Evolutionary conservation across 73 alveolate species (phyloP).

Genomic region (Stentor coeruleus): DNA sequence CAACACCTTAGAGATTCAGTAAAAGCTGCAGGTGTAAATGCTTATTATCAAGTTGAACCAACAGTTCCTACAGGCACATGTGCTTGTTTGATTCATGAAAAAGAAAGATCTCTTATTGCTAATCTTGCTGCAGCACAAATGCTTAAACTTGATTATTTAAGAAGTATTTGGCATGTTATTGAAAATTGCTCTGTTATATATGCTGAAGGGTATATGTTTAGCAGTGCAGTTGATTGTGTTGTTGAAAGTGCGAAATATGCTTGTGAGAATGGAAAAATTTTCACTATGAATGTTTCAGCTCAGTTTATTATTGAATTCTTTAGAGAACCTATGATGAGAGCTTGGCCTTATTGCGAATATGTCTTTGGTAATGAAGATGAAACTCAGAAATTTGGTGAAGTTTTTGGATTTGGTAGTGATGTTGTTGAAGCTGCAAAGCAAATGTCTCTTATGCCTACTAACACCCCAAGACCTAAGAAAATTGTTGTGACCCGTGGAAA

Average conservation of each 20-base stretch:
- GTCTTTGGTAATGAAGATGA: conserved; percentile 85
- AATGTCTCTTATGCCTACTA: conserved; percentile 41
- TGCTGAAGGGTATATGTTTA: conserved; percentile 54
- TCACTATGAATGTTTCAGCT: conserved; percentile 58
- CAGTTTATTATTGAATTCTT: conserved; percentile 54
- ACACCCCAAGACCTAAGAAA: conserved; percentile 45
- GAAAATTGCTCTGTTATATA: conserved; percentile 47
- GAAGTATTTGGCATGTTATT: conserved; percentile 32
- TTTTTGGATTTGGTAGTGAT: conserved; percentile 47
- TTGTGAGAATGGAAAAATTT: conserved; percentile 40
- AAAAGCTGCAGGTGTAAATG: conserved; percentile 39
- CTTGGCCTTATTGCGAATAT: conserved; percentile 53
- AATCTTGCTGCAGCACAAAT: conserved; percentile 59
- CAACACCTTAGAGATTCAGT: conserved; percentile 32
- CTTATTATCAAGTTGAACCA: conserved; percentile 34
- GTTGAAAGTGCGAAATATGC: conserved; percentile 34
- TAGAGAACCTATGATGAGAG: conserved; percentile 40
- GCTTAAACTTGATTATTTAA: conserved; percentile 45
- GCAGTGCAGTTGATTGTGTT: conserved; percentile 45
- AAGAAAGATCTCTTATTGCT: conserved; percentile 71
- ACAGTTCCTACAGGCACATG: conserved; percentile 68
- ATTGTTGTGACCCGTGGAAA: conserved; percentile 74
- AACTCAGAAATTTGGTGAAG: conserved; percentile 55
- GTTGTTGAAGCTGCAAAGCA: conserved; percentile 39
- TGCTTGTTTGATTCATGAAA: conserved; percentile 53